A percentile compares a stretch with the other conserved stretches of the same genome.
Conservation (phyloP, 495 filamentous ascomycete genomes). For the Penicillium arizonense region DNA sequence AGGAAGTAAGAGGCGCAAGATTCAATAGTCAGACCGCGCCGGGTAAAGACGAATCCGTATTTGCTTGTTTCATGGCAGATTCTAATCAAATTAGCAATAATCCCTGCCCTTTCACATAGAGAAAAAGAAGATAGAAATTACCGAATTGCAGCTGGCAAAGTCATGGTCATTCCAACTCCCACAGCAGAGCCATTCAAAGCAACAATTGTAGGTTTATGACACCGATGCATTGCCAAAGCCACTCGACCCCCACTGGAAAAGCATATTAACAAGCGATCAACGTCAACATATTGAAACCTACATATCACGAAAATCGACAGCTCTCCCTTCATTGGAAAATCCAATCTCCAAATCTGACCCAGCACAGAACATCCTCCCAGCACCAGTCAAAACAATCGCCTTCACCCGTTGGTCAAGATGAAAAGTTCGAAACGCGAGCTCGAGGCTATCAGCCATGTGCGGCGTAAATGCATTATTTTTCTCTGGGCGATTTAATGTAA, state of each 20-base stretch:
- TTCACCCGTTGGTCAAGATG: constrained; percentile 52
- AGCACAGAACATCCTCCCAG: constrained; percentile 57
- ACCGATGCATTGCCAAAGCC: constrained; percentile 55
- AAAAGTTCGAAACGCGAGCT: constrained; percentile 46
- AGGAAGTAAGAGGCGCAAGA: constrained; percentile 59
- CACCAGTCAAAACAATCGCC: constrained; percentile 53
- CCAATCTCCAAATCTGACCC: constrained; percentile 56
- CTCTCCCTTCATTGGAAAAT: constrained; percentile 32
- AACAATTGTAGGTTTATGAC: constrained; percentile 59
- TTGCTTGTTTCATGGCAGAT: constrained; percentile 49
- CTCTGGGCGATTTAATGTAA: constrained; percentile 52
- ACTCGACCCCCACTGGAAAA: constrained; percentile 47
- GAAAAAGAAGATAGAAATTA: not conserved
- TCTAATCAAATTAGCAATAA: not conserved
- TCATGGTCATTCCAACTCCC: constrained; percentile 64
- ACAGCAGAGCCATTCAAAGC: constrained; percentile 62
- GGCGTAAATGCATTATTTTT: constrained; percentile 60
- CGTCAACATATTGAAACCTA: not conserved
- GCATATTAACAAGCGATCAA: not conserved
- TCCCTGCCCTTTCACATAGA: not conserved
- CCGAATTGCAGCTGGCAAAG: constrained; percentile 55
- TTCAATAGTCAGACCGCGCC: constrained; percentile 58
- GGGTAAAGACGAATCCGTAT: constrained; percentile 59
- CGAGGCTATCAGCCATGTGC: constrained; percentile 52
- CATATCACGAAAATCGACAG: constrained; percentile 23